Evolutionary conservation across 148 eudicot genomes (phyloP), one percentile per base, ranked within the genome.

Genomic region (Nepenthes gracilis): DNA sequence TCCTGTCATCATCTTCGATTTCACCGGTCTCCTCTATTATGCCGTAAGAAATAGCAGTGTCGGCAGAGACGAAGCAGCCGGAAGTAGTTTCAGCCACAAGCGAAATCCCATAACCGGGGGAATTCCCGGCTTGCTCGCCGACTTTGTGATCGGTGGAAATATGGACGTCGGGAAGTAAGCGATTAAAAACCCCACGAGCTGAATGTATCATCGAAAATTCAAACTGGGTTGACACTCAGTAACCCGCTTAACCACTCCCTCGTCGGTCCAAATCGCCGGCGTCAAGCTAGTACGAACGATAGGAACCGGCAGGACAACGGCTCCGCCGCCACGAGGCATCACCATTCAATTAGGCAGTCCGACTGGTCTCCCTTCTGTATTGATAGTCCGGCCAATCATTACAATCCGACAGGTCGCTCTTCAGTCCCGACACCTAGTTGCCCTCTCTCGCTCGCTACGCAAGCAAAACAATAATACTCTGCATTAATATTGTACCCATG

Each of bases 61-160:
- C 99, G 35, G 66, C 85, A 67, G 99, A 88, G 9, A 93, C 81
- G 58, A 66, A 82, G 78, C 98, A 93, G 13, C 89, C 96, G 56
- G 88, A 60, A 35, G 85, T 88, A 43, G 98, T 88, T 72, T 86
- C 95, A 12, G 96, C 99, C 60, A 84, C 83, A 52, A 93, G 70
- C 9, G 91, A 80, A 52, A 88, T 77, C 54, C 99, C 96, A 79
- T 79, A 93, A n/a, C 99, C 99, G 8, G 85, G 96, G 53, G 98
- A 93, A 96, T 84, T 86, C 74, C 95, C 98, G 69, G 96, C 86
- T 76, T 78, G 83, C 33, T 54, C 54, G 48, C 88, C 91, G 52
- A 82, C 78, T 82, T 81, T 86, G 55, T 93, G 96, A 71, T 93
- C 99, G 5, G 91, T 84, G 56, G 71, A 82, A 61, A 93, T 76